Conservation (phyloP, 2,329 filamentous ascomycete genomes). For the Ascochyta pisi region DNA sequence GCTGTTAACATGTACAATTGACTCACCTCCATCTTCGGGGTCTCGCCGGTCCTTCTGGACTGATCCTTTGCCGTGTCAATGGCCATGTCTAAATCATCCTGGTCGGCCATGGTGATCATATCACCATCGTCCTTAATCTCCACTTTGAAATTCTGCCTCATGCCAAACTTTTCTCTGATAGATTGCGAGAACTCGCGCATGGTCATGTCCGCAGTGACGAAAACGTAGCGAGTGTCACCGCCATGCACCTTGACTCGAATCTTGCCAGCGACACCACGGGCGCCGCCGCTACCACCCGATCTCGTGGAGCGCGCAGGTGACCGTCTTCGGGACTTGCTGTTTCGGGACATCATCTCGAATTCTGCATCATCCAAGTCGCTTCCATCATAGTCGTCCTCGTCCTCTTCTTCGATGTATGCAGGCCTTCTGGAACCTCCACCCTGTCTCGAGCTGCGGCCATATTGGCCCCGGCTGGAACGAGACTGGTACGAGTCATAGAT, state of each 20-base stretch:
- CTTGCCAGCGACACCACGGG: constrained; percentile 61
- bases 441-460: constrained; percentile 38
- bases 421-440: constrained; percentile 55
- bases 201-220: constrained; percentile 75
- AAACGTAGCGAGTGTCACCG: constrained; percentile 87
- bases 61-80: constrained; percentile 71
- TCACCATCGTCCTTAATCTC: constrained; percentile 90
- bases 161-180: constrained; percentile 85
- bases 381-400: constrained; percentile 74
- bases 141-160: constrained; percentile 82
- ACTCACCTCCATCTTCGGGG: constrained; percentile 94
- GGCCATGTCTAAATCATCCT: constrained; percentile 93
- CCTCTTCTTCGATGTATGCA: constrained; percentile 80
- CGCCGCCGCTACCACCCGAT: constrained; percentile 58
- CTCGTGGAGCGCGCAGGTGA: constrained; percentile 52
- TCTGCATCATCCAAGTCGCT: constrained; percentile 77
- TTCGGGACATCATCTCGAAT: constrained; percentile 75
- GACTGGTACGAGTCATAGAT: constrained; percentile 69
- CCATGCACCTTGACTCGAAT: constrained; percentile 91
- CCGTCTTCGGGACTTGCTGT: constrained; percentile 43
- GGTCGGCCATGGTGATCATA: constrained; percentile 96
- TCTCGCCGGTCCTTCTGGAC: constrained; percentile 78
- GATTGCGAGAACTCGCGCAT: constrained; percentile 80
- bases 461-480: constrained; percentile 34
- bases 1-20: neutral